phyloP scores from a whole-genome alignment of 2,329 filamentous ascomycete genomes.

The Aaosphaeria arxii region DNA sequence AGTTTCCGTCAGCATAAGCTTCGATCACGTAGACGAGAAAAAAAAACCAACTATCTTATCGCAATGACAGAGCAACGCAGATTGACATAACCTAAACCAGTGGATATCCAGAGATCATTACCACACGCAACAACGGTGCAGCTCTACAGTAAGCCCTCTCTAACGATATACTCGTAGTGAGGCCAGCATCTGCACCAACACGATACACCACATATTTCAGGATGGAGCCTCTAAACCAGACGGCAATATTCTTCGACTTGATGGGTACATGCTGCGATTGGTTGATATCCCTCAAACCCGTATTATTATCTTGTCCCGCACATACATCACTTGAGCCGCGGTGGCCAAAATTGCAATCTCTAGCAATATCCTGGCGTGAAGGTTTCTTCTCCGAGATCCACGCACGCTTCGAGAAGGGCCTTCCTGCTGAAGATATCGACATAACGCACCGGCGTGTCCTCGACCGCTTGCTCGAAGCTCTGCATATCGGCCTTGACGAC shows the following conservation, averaged over 20 bases:
- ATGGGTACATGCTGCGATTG: constrained; percentile 60
- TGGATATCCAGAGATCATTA: no score
- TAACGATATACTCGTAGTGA: no score
- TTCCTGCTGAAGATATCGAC: constrained; percentile 51
- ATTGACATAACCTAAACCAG: no score
- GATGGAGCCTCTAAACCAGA: constrained; percentile 12
- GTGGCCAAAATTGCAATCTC: constrained; percentile 11
- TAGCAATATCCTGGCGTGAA: constrained; percentile 53
- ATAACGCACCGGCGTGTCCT: constrained; percentile 46
- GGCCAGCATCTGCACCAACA: no score
- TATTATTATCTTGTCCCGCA: constrained; percentile 3
- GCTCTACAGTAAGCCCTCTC: no score
- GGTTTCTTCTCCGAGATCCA: constrained; percentile 49
- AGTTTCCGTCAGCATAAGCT: no score
- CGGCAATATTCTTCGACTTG: constrained; percentile 56
- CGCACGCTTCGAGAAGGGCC: constrained; percentile 32
- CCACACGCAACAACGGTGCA: no score
- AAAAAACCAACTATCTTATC: no score
- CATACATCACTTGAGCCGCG: constrained; percentile 4
- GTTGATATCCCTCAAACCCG: constrained; percentile 34
- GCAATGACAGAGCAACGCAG: no score
- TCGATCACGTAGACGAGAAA: no score
- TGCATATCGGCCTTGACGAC: constrained; percentile 6
- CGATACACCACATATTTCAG: no score
- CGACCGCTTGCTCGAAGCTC: constrained; percentile 32